phyloP scores from a whole-genome alignment of 106 monocot species.

The Dendrobium catenatum region DNA sequence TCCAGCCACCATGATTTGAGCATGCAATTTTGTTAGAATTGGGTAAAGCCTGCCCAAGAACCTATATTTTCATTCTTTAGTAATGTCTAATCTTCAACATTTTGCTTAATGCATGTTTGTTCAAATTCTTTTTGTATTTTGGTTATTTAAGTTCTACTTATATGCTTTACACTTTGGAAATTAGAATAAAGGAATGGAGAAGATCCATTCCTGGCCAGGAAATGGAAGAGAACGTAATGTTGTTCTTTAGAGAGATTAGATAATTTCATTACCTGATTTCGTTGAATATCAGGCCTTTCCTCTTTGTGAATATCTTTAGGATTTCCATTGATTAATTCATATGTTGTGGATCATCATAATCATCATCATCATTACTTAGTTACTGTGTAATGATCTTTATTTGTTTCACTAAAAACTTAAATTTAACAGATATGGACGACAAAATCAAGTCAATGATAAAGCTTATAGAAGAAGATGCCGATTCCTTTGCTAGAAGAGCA shows the following conservation, averaged over 20 bases:
- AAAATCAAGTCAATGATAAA: slow-evolving; percentile 92
- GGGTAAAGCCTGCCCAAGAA: neutral
- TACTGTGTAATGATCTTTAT: neutral
- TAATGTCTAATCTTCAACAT: neutral
- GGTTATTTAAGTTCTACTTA: neutral
- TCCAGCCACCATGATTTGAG: neutral
- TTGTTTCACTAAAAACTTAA: neutral
- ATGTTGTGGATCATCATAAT: too few relatives aligned
- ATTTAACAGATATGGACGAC: slow-evolving; percentile 67
- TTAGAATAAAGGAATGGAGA: neutral
- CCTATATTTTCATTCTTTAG: neutral
- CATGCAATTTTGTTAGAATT: neutral
- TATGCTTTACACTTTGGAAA: neutral
- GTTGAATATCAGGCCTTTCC: too few relatives aligned
- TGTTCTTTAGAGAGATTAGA: too few relatives aligned
- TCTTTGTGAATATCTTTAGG: too few relatives aligned
- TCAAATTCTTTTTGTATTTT: neutral
- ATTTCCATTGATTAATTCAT: too few relatives aligned
- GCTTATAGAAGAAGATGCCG: slow-evolving; percentile 91
- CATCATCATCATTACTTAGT: neutral
- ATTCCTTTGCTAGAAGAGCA: slow-evolving; percentile 87
- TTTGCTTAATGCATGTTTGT: neutral
- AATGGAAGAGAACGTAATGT: neutral
- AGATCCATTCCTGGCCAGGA: neutral
- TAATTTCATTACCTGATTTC: too few relatives aligned